A percentile compares a stretch with the other conserved stretches of the same genome.
These are phyloP conservation scores for Pisolithus tinctorius DNA, from an alignment of 768 basidiomycete species.

Conservation along the genomic window DNA sequence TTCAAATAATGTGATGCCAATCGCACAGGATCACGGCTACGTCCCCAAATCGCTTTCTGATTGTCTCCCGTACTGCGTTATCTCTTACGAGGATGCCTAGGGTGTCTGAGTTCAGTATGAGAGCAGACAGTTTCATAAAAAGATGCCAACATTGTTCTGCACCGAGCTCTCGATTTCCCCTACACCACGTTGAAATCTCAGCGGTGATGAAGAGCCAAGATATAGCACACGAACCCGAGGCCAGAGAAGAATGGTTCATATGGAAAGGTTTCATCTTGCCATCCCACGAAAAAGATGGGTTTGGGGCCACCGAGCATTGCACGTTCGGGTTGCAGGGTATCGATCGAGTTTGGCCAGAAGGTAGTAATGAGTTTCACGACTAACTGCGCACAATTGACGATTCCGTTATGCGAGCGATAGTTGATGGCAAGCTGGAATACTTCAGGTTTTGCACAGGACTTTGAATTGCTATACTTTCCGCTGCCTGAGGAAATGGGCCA, in stretches of 20 bases:
- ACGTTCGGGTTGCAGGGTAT: constrained; percentile 46
- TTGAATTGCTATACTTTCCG: neutral
- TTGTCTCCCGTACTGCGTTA: constrained; percentile 39
- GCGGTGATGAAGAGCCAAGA: neutral
- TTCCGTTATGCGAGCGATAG: constrained; percentile 68
- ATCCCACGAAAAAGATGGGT: constrained; percentile 53
- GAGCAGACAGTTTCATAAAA: neutral
- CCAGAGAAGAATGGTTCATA: constrained; percentile 56
- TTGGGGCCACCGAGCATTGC: constrained; percentile 47
- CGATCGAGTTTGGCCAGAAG: constrained; percentile 64
- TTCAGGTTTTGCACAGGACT: constrained; percentile 17
- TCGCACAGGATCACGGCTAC: constrained; percentile 54
- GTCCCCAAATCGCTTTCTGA: constrained; percentile 48
- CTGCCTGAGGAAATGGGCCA: neutral
- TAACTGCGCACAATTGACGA: constrained; percentile 61
- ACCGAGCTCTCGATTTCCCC: constrained; percentile 52
- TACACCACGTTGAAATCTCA: constrained; percentile 16
- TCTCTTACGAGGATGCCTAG: constrained; percentile 67
- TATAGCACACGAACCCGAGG: constrained; percentile 28
- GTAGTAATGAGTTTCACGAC: constrained; percentile 53
- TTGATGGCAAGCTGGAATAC: constrained; percentile 53
- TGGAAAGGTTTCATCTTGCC: constrained; percentile 34
- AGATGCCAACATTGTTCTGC: constrained; percentile 52
- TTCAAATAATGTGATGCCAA: neutral
- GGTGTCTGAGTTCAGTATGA: too few species aligned